Evolutionary conservation across 2,329 filamentous ascomycete species (phyloP).

Genomic region (Aspergillus persii): DNA sequence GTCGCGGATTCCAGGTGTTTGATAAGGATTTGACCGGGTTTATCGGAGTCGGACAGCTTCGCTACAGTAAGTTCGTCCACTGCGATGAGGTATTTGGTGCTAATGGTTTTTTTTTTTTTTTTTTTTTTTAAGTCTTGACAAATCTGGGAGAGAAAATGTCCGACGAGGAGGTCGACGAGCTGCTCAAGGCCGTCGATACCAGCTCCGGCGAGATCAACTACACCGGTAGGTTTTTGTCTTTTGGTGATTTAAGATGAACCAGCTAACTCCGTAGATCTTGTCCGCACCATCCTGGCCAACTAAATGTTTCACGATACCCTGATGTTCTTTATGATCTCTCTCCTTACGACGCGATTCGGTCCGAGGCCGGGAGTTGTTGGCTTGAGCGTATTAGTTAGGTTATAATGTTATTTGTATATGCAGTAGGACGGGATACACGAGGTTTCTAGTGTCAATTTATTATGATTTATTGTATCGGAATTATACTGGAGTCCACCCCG

Average conservation of each 20-base stretch:
- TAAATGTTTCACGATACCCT: conserved; percentile 46
- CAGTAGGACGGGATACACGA: background rate
- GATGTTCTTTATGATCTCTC: conserved; percentile 20
- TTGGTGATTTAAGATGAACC: background rate
- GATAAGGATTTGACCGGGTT: conserved; percentile 99
- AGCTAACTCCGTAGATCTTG: conserved; percentile 59
- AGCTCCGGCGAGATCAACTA: conserved; percentile 98
- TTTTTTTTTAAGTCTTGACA: conserved; percentile 91
- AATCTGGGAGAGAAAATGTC: conserved; percentile 99
- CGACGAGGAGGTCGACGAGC: conserved; percentile 96
- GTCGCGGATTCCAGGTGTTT: conserved; percentile 97
- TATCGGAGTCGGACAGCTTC: conserved; percentile 94
- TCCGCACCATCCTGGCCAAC: conserved; percentile 83
- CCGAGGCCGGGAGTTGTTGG: conserved; percentile 3
- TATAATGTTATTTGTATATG: conserved; percentile 1
- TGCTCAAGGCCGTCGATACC: conserved; percentile 96
- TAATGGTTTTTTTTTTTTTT: conserved; percentile 7
- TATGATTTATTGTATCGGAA: background rate
- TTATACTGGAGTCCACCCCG: conserved; percentile 22
- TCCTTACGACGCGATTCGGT: conserved; percentile 2
- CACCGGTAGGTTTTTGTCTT: conserved; percentile 62
- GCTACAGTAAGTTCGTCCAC: conserved; percentile 62
- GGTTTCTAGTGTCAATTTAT: background rate
- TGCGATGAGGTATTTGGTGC: background rate
- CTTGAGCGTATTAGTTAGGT: conserved; percentile 1